phyloP scores from a whole-genome alignment of 2,329 filamentous ascomycete species.

The Acrocalymma vagum region DNA sequence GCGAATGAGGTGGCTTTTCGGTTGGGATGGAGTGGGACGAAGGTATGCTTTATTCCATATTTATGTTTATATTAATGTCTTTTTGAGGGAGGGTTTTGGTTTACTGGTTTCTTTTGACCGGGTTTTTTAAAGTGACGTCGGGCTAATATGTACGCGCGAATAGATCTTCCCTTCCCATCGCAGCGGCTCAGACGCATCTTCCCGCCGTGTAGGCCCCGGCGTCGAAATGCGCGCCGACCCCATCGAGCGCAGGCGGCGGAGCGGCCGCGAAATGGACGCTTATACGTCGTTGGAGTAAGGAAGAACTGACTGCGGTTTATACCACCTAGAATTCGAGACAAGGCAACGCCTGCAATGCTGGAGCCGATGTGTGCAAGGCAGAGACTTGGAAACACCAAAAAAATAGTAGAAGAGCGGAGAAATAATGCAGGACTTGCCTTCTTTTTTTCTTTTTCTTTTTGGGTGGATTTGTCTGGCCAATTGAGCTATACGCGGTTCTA shows the following conservation, averaged over 20 bases:
- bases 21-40: conserved; percentile 91
- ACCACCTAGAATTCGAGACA: too few relatives aligned
- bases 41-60: conserved; percentile 67
- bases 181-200: conserved; percentile 50
- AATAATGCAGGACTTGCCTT: conserved; percentile 13
- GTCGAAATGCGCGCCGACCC: conserved; percentile 80
- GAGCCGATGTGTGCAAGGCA: too few relatives aligned
- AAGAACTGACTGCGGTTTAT: too few relatives aligned
- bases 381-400: neutral
- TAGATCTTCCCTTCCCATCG: conserved; percentile 70
- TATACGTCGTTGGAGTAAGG: conserved; percentile 72
- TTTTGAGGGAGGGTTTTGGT: neutral
- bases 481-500: too few relatives aligned
- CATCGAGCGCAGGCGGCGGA: conserved; percentile 61
- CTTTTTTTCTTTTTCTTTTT: too few relatives aligned
- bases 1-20: conserved; percentile 95
- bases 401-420: neutral
- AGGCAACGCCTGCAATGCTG: too few relatives aligned
- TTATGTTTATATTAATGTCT: too few relatives aligned
- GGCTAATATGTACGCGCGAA: conserved; percentile 1
- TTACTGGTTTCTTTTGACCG: neutral
- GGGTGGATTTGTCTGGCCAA: too few relatives aligned
- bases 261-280: conserved; percentile 67
- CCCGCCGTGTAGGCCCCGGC: conserved; percentile 78
- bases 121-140: neutral